Evolutionary conservation across 169 alveolate species (phyloP).

Genomic region (Pseudocohnilembus persalinus): DNA sequence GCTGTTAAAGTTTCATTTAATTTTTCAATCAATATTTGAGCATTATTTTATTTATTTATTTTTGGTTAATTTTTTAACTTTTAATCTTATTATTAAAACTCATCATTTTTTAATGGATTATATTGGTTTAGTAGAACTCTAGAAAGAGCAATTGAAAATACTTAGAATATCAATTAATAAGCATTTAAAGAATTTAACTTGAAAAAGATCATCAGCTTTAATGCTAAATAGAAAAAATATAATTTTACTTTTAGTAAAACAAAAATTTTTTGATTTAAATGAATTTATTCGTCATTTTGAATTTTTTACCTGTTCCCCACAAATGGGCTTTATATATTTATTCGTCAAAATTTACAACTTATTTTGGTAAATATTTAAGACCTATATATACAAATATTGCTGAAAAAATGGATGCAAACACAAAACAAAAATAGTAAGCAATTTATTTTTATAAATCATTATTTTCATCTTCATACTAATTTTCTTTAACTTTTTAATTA

Average conservation of each 20-base stretch:
- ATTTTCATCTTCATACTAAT: background rate
- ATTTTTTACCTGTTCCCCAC: background rate
- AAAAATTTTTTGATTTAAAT: too few species aligned
- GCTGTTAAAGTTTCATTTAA: too few species aligned
- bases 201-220: background rate
- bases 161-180: background rate
- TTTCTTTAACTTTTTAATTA: too few species aligned
- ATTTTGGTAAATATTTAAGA: background rate
- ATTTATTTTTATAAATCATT: too few species aligned
- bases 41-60: too few species aligned
- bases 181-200: background rate
- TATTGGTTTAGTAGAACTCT: background rate
- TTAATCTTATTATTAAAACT: too few species aligned
- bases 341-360: background rate
- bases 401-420: background rate
- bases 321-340: background rate
- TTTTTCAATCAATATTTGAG: too few species aligned
- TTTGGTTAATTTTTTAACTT: too few species aligned
- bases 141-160: background rate
- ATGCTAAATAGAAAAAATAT: background rate
- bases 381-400: background rate
- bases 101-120: too few species aligned
- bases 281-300: too few species aligned
- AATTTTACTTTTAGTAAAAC: too few species aligned
- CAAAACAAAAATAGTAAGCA: background rate